Percentiles rank a stretch among this genome's conserved stretches.
phyloP scores from a whole-genome alignment of 495 filamentous ascomycete genomes.

The Talaromyces nanjingensis region DNA sequence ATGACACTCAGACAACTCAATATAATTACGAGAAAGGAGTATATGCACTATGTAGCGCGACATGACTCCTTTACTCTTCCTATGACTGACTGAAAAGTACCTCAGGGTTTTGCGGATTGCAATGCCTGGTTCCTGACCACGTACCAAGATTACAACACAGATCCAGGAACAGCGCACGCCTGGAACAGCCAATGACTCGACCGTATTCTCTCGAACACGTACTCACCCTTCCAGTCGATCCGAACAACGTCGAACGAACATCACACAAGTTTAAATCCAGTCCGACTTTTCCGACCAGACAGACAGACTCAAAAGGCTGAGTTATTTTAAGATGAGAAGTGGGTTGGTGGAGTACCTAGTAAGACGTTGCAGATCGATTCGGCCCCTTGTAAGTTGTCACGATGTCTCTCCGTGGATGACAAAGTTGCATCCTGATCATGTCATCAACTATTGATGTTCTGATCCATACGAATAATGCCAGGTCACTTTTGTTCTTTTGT shows the following conservation, averaged over 20 bases:
- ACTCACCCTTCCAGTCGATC: neutral
- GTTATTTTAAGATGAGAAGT: neutral
- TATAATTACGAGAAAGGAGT: neutral
- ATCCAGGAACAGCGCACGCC: neutral
- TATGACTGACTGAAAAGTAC: no score
- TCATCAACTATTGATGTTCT: neutral
- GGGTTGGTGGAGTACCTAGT: neutral
- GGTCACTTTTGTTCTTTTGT: no score
- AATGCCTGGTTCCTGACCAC: neutral
- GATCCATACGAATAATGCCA: no score
- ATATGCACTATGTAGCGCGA: no score
- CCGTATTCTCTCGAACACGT: neutral
- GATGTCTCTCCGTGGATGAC: neutral
- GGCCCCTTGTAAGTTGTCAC: neutral
- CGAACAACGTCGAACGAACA: neutral
- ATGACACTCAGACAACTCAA: no score
- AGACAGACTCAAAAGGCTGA: neutral
- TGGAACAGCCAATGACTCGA: neutral
- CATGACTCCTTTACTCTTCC: no score
- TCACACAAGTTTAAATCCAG: neutral
- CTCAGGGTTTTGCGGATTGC: no score
- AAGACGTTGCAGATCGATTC: neutral
- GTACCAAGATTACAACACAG: neutral
- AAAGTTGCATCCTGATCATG: neutral
- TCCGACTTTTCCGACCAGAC: neutral